Conservation (phyloP, 192 early-diverging fungal species). For the Linnemannia exigua region DNA sequence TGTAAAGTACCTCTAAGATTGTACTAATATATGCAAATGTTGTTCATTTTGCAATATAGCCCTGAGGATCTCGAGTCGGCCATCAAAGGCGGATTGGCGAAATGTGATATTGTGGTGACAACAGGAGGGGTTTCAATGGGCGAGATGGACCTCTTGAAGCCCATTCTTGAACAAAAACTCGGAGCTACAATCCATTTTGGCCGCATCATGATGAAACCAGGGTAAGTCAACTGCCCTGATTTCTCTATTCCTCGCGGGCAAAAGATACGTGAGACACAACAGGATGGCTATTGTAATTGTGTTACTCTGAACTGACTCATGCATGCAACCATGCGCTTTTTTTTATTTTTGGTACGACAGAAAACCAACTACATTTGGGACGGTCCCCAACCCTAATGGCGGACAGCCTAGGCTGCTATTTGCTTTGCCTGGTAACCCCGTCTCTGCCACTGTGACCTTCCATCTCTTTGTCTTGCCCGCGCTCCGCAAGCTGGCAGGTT, state of each 20-base stretch:
- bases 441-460: slow-evolving; percentile 90
- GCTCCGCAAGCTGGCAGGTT: slow-evolving; percentile 83
- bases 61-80: slow-evolving; percentile 67
- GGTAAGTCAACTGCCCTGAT: slow-evolving; percentile 56
- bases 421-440: slow-evolving; percentile 95
- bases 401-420: slow-evolving; percentile 76
- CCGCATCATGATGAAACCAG: slow-evolving; percentile 92
- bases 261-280: no score
- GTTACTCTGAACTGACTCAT: neutral
- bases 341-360: slow-evolving; percentile 46
- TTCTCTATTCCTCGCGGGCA: neutral
- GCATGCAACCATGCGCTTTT: neutral
- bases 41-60: slow-evolving; percentile 31
- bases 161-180: slow-evolving; percentile 83
- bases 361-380: slow-evolving; percentile 97
- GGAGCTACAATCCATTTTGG: slow-evolving; percentile 92
- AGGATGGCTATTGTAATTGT: neutral
- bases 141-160: slow-evolving; percentile 92
- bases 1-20: neutral
- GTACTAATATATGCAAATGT: neutral
- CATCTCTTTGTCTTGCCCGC: slow-evolving; percentile 92
- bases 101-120: slow-evolving; percentile 86
- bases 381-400: slow-evolving; percentile 61
- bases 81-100: slow-evolving; percentile 61
- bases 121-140: slow-evolving; percentile 99